Evolutionary conservation across 768 basidiomycete species (phyloP), one percentile per base, ranked within the genome.

Genomic region (Neoboletus subvelutipes): DNA sequence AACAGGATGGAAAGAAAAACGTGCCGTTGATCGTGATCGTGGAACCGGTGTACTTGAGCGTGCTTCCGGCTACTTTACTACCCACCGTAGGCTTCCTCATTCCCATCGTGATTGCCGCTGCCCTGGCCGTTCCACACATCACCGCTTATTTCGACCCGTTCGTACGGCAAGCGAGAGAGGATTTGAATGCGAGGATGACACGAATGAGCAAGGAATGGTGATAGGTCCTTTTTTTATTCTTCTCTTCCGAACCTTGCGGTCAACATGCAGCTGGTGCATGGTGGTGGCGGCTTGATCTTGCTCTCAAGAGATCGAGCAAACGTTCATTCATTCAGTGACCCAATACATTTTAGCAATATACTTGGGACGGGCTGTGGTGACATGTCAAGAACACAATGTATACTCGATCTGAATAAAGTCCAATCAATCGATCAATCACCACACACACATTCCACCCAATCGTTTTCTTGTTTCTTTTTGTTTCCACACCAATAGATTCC

Each of bases 41-140:
- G 43, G 88, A 90, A 62, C 88, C 84, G 28, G 69, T 84, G 2
- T 76, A 81, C 53, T 64, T 83, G n/a, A 84, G 83, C 17, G 68
- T 85, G 24, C 67, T 90, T 29, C 87, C 87, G 10, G 75, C 76
- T 18, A 80, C 84, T 0, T 67, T 86, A n/a, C 20, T 73, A 0
- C 75, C 76, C 20, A 72, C 71, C 12, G 26, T 73, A 9, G 54
- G 50, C 28, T 60, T 72, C 40, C 66, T 78, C 42, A 28, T 73
- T 12, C 63, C 53, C 22, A 36, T 78, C 33, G 55, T 71, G 43
- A 36, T 61, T n/a, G 57, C 60, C 28, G 68, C 76, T 4, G 60
- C 39, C 22, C 18, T 55, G 51, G 48, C 57, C 11, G 66, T 58
- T 5, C 68, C 64, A 9, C 47, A 56, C 47, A 49, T 63, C 41